A percentile compares a stretch with the other conserved stretches of the same genome.
Conservation (phyloP, 225 moss, liverwort and hornwort genomes). For the Pseudoscleropodium purum region DNA sequence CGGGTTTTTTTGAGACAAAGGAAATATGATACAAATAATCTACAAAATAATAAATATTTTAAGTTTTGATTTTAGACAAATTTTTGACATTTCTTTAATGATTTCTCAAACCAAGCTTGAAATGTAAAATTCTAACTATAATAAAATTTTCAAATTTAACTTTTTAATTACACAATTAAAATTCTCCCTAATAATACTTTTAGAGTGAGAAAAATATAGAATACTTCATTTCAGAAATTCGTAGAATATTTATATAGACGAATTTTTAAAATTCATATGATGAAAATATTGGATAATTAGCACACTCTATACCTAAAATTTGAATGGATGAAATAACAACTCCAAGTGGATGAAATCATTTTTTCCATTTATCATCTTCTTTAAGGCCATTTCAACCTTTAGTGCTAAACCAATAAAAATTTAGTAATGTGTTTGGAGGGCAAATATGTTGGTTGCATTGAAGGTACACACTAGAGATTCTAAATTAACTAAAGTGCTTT, state of each 20-base stretch:
- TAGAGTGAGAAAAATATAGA: not conserved
- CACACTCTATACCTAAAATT: fast-evolving
- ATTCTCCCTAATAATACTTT: not conserved
- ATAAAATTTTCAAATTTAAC: not conserved
- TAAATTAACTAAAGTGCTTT: not conserved
- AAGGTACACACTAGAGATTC: fast-evolving
- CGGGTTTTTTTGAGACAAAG: not conserved
- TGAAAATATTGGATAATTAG: not conserved
- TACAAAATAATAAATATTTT: not conserved
- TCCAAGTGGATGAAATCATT: not conserved
- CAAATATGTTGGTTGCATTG: fast-evolving
- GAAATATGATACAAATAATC: not conserved
- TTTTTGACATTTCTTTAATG: not conserved
- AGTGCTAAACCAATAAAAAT: too few relatives aligned
- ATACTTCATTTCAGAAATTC: not conserved
- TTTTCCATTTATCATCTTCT: not conserved
- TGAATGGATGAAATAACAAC: not conserved
- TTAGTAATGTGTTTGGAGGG: fast-evolving
- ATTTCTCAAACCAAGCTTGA: not conserved
- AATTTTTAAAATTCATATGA: not conserved
- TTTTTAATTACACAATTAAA: not conserved
- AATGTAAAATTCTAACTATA: not conserved
- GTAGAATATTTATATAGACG: not conserved
- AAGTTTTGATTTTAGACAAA: not conserved
- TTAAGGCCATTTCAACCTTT: not conserved